Evolutionary conservation across 2,329 filamentous ascomycete genomes (phyloP).

Genomic region (Trichoderma koningii): DNA sequence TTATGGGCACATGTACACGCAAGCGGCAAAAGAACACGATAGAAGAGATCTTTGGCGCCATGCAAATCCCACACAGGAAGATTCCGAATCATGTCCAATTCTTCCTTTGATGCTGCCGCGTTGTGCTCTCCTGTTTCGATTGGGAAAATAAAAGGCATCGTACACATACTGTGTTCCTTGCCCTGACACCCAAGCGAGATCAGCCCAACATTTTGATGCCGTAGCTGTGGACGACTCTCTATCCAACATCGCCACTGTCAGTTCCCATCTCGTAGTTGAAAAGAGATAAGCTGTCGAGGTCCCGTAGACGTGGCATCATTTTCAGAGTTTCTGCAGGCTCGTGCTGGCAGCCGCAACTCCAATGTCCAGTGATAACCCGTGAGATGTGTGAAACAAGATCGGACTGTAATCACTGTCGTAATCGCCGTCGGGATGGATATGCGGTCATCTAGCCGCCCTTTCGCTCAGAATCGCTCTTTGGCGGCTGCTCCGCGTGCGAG

Average conservation of each 20-base stretch:
- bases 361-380: not conserved
- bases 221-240: constrained; percentile 5
- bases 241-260: constrained; percentile 23
- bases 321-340: not conserved
- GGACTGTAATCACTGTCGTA: constrained; percentile 4
- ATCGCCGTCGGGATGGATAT: not conserved
- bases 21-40: not conserved
- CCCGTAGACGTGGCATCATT: constrained; percentile 4
- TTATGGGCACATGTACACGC: not conserved
- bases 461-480: constrained; percentile 61
- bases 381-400: not conserved
- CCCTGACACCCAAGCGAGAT: not conserved
- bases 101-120: not conserved
- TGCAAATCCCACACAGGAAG: constrained; percentile 19
- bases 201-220: not conserved
- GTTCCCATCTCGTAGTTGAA: constrained; percentile 1
- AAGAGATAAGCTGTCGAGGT: not conserved
- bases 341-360: not conserved
- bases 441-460: constrained; percentile 59
- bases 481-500: constrained; percentile 54
- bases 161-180: constrained; percentile 6
- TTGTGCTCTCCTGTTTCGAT: not conserved
- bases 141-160: not conserved
- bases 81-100: constrained; percentile 29
- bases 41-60: not conserved